Evolutionary conservation across 345 rosid species (phyloP).

Genomic region (Eucalyptus cladocalyx): DNA sequence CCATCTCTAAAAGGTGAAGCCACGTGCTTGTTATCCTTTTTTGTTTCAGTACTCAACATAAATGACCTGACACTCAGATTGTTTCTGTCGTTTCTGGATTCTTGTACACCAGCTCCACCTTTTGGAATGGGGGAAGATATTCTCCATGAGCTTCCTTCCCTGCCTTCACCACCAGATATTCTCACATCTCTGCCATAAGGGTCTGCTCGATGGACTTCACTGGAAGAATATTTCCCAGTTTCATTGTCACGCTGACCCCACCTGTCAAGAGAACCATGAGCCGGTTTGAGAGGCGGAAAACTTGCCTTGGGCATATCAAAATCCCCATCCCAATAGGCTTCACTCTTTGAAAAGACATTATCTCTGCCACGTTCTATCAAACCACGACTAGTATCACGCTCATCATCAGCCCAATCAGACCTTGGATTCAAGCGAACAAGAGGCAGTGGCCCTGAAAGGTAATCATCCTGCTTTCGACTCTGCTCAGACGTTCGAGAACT

Average conservation of each 20-base stretch:
- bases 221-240: conserved; percentile 41
- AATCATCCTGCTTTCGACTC: conserved; percentile 47
- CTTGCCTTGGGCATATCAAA: conserved; percentile 61
- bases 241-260: conserved; percentile 57
- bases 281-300: conserved; percentile 48
- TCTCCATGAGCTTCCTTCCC: conserved; percentile 69
- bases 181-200: conserved; percentile 28
- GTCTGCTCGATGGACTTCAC: conserved; percentile 42
- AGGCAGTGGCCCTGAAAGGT: conserved; percentile 61
- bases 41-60: conserved; percentile 35
- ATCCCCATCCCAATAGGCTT: conserved; percentile 65
- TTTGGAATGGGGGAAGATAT: conserved; percentile 39
- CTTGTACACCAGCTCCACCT: conserved; percentile 22
- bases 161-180: conserved; percentile 42
- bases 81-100: conserved; percentile 32
- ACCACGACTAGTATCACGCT: conserved; percentile 83
- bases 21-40: conserved; percentile 36
- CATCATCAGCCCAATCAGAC: conserved; percentile 99
- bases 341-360: conserved; percentile 44
- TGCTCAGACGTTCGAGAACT: conserved; percentile 31
- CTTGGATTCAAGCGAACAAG: conserved; percentile 71
- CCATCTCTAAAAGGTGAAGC: conserved; percentile 32
- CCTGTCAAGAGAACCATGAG: conserved; percentile 34
- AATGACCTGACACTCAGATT: conserved; percentile 27
- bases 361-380: conserved; percentile 54